Conservation (phyloP, 495 filamentous ascomycete genomes). For the Tuber magnatum region DNA sequence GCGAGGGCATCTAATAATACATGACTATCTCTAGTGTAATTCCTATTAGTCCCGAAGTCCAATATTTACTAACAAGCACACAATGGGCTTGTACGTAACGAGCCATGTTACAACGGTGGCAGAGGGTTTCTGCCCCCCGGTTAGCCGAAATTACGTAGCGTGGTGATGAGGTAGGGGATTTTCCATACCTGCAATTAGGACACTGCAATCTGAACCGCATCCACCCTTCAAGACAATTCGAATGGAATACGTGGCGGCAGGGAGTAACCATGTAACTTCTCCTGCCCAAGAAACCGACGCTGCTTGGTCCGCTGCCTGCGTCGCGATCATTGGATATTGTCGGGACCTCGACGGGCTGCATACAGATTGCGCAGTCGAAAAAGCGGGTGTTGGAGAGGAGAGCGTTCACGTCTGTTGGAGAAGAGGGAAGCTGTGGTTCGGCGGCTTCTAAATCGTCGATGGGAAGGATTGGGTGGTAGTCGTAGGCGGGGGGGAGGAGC, state of each 20-base stretch:
- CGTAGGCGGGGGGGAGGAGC: conserved; percentile 66
- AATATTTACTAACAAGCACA: neutral
- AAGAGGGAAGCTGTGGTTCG: conserved; percentile 32
- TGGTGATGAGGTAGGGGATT: neutral
- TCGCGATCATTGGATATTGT: conserved; percentile 56
- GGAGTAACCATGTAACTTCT: conserved; percentile 94
- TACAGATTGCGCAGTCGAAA: conserved; percentile 92
- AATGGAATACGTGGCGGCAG: conserved; percentile 94
- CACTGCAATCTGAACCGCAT: conserved; percentile 88
- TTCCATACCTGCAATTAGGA: conserved; percentile 85
- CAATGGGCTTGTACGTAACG: neutral
- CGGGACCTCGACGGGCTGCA: conserved; percentile 81
- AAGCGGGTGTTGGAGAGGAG: conserved; percentile 46
- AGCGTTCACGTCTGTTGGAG: conserved; percentile 7
- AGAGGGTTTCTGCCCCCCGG: conserved; percentile 21
- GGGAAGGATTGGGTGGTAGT: conserved; percentile 88
- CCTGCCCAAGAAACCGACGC: conserved; percentile 65
- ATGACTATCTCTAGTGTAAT: neutral
- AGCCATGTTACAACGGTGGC: conserved; percentile 20
- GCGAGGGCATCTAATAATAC: neutral
- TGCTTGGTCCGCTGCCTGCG: conserved; percentile 49
- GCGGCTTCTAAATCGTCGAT: conserved; percentile 71
- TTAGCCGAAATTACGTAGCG: neutral
- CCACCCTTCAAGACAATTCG: conserved; percentile 87
- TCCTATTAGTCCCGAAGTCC: neutral